Evolutionary conservation across 192 early-diverging fungal species (phyloP).

Genomic region (Radiomyces spectabilis): DNA sequence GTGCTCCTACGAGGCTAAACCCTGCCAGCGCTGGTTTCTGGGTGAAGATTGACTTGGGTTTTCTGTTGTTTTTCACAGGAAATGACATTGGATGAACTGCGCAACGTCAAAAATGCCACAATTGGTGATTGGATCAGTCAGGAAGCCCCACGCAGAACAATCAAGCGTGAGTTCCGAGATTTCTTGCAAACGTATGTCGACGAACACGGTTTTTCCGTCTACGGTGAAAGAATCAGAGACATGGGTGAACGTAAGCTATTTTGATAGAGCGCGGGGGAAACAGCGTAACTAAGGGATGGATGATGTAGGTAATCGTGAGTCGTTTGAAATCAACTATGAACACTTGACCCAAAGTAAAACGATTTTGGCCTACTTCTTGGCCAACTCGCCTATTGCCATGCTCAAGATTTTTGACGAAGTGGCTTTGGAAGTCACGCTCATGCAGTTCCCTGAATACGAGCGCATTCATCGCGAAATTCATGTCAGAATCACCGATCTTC

Average conservation of each 20-base stretch:
- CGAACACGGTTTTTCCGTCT: conserved; percentile 82
- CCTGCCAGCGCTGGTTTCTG: neutral
- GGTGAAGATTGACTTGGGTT: too few relatives aligned
- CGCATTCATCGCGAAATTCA: conserved; percentile 88
- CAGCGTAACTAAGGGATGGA: too few relatives aligned
- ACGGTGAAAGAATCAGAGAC: conserved; percentile 82
- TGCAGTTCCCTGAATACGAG: conserved; percentile 87
- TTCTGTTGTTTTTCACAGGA: conserved; percentile 35
- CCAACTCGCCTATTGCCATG: conserved; percentile 83
- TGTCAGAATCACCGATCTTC: conserved; percentile 87
- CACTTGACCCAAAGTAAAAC: conserved; percentile 75
- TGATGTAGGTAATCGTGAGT: conserved; percentile 57
- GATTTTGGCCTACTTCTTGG: conserved; percentile 82
- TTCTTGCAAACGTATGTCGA: conserved; percentile 87
- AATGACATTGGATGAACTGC: conserved; percentile 69
- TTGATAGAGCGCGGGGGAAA: neutral
- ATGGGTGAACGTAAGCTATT: conserved; percentile 56
- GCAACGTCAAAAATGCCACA: conserved; percentile 73
- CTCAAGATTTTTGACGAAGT: conserved; percentile 89
- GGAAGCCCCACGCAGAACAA: conserved; percentile 75
- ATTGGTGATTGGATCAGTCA: conserved; percentile 83
- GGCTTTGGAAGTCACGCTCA: conserved; percentile 83
- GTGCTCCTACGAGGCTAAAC: conserved; percentile 3
- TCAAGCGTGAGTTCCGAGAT: conserved; percentile 78
- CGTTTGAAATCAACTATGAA: conserved; percentile 80